These are phyloP conservation scores for Trichosporon sp. DNA, from an alignment of 1,284 basidiomycete species.

Conservation along the genomic window DNA sequence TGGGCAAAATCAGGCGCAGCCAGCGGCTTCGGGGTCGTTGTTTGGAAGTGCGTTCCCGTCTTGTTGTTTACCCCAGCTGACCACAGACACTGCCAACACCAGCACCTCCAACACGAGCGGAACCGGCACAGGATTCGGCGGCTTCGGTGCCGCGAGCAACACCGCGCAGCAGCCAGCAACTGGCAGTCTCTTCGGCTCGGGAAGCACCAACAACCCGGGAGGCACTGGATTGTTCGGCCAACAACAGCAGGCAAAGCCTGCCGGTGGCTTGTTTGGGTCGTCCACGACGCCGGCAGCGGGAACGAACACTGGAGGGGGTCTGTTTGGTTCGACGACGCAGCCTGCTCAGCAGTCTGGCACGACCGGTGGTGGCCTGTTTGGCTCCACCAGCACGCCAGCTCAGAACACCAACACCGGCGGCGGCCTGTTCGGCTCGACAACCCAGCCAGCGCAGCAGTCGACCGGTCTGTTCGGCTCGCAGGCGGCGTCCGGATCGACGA, in stretches of 20 bases:
- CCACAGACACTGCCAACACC: slow-evolving; percentile 11
- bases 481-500: slow-evolving; percentile 19
- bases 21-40: slow-evolving; percentile 4
- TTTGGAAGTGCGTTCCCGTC: slow-evolving; percentile 19
- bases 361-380: slow-evolving; percentile 51
- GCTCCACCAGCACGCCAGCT: slow-evolving; percentile 34
- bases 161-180: slow-evolving; percentile 10
- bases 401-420: slow-evolving; percentile 36
- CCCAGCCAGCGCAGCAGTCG: slow-evolving; percentile 22
- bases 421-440: slow-evolving; percentile 38
- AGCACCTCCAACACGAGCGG: slow-evolving; percentile 2
- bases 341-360: slow-evolving; percentile 54
- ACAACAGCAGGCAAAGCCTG: slow-evolving; percentile 7
- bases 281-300: slow-evolving; percentile 1
- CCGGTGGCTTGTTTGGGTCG: slow-evolving; percentile 10
- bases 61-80: slow-evolving; percentile 6
- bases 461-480: slow-evolving; percentile 36
- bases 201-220: not conserved
- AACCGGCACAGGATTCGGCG: slow-evolving; percentile 6
- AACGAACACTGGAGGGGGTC: slow-evolving; percentile 7
- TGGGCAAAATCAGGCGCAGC: slow-evolving; percentile 12
- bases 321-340: slow-evolving; percentile 31
- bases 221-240: slow-evolving; percentile 8
- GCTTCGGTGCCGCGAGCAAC: slow-evolving; percentile 8
- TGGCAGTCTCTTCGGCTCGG: slow-evolving; percentile 14